Percentiles rank a stretch among this genome's conserved stretches.
Evolutionary conservation across 2,329 filamentous ascomycete species (phyloP).

Genomic region (Kalaharituber pfeilii): DNA sequence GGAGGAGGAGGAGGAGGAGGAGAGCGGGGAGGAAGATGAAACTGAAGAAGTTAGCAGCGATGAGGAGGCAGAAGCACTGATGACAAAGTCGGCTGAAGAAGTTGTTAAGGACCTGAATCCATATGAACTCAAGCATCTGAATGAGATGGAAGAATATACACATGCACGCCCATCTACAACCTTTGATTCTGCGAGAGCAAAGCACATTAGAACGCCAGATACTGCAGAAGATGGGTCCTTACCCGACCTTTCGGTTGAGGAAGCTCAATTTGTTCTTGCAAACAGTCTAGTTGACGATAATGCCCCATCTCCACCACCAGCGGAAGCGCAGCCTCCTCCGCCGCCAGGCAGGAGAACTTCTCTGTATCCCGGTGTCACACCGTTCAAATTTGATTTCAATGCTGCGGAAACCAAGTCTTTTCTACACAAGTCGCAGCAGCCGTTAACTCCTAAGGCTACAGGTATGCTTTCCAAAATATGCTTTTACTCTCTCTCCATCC

Average conservation of each 20-base stretch:
- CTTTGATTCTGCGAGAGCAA: not conserved
- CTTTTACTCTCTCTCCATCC: conserved; percentile 16
- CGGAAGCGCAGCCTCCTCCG: not conserved
- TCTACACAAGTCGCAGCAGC: not conserved
- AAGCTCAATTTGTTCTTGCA: not conserved
- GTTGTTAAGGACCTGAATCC: conserved; percentile 7
- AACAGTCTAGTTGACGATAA: not conserved
- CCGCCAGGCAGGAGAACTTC: not conserved
- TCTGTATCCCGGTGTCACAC: conserved; percentile 14
- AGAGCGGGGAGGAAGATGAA: conserved; percentile 3
- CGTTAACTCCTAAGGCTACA: conserved; percentile 4
- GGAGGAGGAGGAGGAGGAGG: not conserved
- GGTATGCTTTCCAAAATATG: conserved; percentile 13
- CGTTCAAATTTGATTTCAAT: conserved; percentile 21
- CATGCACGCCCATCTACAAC: conserved; percentile 10
- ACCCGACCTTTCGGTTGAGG: conserved; percentile 2
- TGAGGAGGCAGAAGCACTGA: conserved; percentile 12
- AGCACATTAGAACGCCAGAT: not conserved
- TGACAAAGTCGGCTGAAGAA: conserved; percentile 8
- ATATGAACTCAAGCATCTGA: conserved; percentile 11
- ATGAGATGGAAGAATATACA: conserved; percentile 12
- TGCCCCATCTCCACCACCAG: not conserved
- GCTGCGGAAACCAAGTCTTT: not conserved
- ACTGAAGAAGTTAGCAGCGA: conserved; percentile 6
- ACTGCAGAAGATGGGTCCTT: not conserved